Evolutionary conservation across 768 basidiomycete species (phyloP), one percentile per base, ranked within the genome.

Genomic region (Trametes elegans): DNA sequence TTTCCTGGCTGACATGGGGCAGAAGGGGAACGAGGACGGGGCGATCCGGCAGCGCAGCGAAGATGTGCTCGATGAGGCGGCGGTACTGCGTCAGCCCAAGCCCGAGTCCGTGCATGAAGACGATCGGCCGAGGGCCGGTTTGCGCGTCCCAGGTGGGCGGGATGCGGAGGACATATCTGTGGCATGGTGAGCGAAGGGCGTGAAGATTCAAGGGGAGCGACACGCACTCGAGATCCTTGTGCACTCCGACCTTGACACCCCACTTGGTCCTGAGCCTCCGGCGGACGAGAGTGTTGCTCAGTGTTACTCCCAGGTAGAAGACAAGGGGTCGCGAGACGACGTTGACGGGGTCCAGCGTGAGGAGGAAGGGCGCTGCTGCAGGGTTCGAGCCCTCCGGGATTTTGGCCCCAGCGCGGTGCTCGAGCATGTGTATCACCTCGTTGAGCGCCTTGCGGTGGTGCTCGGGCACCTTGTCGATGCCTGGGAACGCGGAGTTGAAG

Each of bases 61-160:
- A 68, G 18, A 94, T 74, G 59, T 85, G 73, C 10, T 72, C 69
- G 49, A 94, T 71, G 56, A 89, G 71, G n/a, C 73, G 58, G 36
- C 79, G 72, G 66, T 94, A 90, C 63, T 90, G 88, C 18, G 84
- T 64, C 10, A 91, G 69, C 3, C 93, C 93, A 44, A 95, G 77
- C 9, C 94, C 94, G 1, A 98, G 81, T 3, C 95, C 95, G 64
- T 97, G 93, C 32, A 93, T 68, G 66, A 94, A 92, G 14, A 97
- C 78, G 32, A 95, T 70, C 0, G 94, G 94, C 36, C 82, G 79
- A 27, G 76, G 77, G 23, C 81, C 84, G 35, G 66, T 76, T 16
- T 68, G 66, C 3, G 81, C 69, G 40, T 84, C 74, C 90, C 91
- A 93, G 13, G 74, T 68, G 7, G 71, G 63, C 2, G 94, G 93